These are phyloP conservation scores for Simmondsia chinensis DNA, from an alignment of 148 eudicot species.

Conservation along the genomic window DNA sequence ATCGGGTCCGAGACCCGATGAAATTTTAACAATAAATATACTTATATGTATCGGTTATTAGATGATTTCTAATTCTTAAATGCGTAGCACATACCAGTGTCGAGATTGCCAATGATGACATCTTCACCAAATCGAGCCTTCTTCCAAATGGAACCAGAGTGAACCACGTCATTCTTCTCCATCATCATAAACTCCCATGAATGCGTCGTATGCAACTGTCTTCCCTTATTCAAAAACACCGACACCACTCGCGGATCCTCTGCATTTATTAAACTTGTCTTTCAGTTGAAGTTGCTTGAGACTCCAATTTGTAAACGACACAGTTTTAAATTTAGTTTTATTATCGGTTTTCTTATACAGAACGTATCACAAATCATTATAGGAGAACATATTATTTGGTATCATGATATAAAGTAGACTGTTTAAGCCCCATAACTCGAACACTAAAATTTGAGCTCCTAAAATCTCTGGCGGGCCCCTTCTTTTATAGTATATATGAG, in stretches of 20 bases:
- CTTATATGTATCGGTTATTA: no score
- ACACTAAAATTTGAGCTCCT: no score
- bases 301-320: background rate
- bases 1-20: no score
- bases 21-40: no score
- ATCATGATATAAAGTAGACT: no score
- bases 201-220: conserved; percentile 51
- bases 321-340: background rate
- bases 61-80: no score
- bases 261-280: conserved; percentile 4
- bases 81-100: conserved; percentile 34
- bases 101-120: conserved; percentile 59
- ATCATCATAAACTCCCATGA: conserved; percentile 55
- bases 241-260: conserved; percentile 57
- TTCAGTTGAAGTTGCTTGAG: background rate
- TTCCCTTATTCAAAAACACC: conserved; percentile 33
- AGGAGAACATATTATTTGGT: no score
- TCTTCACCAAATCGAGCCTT: conserved; percentile 47
- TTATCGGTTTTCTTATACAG: no score
- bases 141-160: conserved; percentile 22
- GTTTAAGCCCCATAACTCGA: no score
- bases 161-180: conserved; percentile 20
- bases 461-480: no score
- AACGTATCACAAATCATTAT: no score
- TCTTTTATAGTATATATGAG: no score